Base-by-base conservation (phyloP, 2,329 filamentous ascomycete species). In the Penicillium sp. region DNA sequence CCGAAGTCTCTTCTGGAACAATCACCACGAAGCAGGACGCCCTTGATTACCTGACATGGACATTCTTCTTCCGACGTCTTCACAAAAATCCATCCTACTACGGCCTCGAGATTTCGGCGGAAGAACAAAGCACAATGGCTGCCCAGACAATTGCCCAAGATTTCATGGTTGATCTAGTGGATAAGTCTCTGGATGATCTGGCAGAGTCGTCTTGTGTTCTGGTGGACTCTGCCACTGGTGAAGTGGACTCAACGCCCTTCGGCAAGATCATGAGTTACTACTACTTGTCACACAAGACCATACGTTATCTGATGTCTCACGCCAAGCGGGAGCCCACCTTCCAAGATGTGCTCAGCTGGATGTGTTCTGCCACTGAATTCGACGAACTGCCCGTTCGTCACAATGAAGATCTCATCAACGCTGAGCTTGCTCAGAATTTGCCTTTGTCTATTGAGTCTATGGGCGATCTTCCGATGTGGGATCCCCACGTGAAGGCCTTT, bases 191-290 rank as follows among this genome's bases (percentile, higher is more conserved):
- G 9, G 80, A 80, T 24, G 92, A 96, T 69, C 84, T 99, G 5
- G 89, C 88, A 1, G 84, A 90, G 60, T 98, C 93, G 2, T 88
- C 88, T 53, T 99, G 95, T 77, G 86, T 96, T 16, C 83, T 88
- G 19, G 82, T 96, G 3, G 89, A 91, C 68, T 87, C 89, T 45
- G 72, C 73, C 3, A 96, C 95, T 63, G 93, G 93, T 44, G 90
- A 96, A 65, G 87, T 99, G 27, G 90, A 96, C 65, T 81, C 93
- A 0, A 98, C 95, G 0, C 88, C 93, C 0, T 83, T 98, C 7
- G 95, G 95, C 68, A 97, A 96, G 79, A 98, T 99, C 70, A 97
- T 98, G 91, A 96, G 90, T 73, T 99, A 98, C 81, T 99, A 99
- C 82, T 99, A 99, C 71, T 87, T 95, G 48, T 96, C 93, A 0